A percentile compares a stretch with the other conserved stretches of the same genome.
phyloP scores from a whole-genome alignment of 1,284 basidiomycete genomes.

The Apiotrichum mycotoxinovorans region DNA sequence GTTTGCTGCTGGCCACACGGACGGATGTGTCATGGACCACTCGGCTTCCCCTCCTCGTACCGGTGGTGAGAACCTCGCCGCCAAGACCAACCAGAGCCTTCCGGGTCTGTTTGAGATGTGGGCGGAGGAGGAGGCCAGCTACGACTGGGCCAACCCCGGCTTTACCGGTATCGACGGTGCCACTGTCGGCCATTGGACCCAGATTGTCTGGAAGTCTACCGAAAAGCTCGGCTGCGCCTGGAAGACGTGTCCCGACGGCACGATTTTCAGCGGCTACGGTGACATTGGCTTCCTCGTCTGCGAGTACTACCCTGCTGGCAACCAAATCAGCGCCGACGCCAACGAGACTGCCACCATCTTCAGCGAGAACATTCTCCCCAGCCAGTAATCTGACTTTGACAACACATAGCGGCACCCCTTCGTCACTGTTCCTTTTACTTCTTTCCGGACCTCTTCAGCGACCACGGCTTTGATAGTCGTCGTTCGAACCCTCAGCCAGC shows the following conservation, averaged over 20 bases:
- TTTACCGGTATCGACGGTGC: constrained; percentile 5
- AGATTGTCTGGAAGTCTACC: constrained; percentile 46
- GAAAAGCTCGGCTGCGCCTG: constrained; percentile 39
- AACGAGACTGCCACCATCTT: constrained; percentile 9
- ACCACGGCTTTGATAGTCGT: too few species aligned
- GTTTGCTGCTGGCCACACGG: constrained; percentile 5
- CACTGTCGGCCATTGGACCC: constrained; percentile 40
- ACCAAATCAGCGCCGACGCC: constrained; percentile 16
- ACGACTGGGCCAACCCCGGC: constrained; percentile 31
- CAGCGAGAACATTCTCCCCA: constrained; percentile 23
- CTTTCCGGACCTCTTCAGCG: too few species aligned
- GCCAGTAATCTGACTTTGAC: not conserved
- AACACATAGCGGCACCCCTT: too few species aligned
- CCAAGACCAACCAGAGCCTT: constrained; percentile 28
- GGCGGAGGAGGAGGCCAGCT: constrained; percentile 32
- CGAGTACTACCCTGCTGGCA: constrained; percentile 30
- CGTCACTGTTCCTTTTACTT: too few species aligned
- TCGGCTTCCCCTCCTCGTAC: not conserved
- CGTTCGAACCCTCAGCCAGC: too few species aligned
- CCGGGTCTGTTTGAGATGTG: constrained; percentile 31
- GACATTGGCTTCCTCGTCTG: constrained; percentile 20
- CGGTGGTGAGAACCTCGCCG: constrained; percentile 23
- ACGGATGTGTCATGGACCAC: constrained; percentile 6
- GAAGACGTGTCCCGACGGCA: constrained; percentile 25
- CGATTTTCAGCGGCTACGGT: constrained; percentile 24